Evolutionary conservation across 345 rosid genomes (phyloP).

Genomic region (Salix viminalis): DNA sequence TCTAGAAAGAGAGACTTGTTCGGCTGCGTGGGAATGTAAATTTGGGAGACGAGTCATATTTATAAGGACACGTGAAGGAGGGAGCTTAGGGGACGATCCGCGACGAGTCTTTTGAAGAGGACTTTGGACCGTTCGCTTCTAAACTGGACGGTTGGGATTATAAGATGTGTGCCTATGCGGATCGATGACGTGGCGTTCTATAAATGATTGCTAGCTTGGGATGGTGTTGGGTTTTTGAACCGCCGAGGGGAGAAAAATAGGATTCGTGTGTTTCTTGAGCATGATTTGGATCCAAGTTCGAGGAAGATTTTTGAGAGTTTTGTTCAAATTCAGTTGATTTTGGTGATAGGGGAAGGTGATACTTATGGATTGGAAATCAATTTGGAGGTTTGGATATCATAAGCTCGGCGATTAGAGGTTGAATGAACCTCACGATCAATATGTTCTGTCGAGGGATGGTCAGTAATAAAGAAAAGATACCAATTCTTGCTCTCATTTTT

Average conservation of each 20-base stretch:
- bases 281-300: not conserved
- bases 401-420: not conserved
- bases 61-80: not conserved
- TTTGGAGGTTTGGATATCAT: not conserved
- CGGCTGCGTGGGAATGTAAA: not conserved
- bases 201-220: not conserved
- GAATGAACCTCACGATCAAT: too few relatives aligned
- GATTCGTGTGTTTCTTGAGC: not conserved
- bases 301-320: not conserved
- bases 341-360: not conserved
- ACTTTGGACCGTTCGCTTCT: not conserved
- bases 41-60: not conserved
- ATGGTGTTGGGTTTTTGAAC: not conserved
- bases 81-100: not conserved
- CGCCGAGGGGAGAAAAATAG: not conserved
- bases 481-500: too few relatives aligned
- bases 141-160: not conserved
- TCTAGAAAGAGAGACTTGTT: not conserved
- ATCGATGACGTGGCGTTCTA: constrained; percentile 5
- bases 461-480: too few relatives aligned
- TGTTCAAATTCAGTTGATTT: not conserved
- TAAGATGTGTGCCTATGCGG: not conserved
- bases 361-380: not conserved
- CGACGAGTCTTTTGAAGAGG: not conserved
- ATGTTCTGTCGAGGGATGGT: too few relatives aligned